Percentiles rank a stretch among this genome's conserved stretches.
phyloP scores from a whole-genome alignment of 2,329 filamentous ascomycete genomes.

The Xylaria hypoxylon region DNA sequence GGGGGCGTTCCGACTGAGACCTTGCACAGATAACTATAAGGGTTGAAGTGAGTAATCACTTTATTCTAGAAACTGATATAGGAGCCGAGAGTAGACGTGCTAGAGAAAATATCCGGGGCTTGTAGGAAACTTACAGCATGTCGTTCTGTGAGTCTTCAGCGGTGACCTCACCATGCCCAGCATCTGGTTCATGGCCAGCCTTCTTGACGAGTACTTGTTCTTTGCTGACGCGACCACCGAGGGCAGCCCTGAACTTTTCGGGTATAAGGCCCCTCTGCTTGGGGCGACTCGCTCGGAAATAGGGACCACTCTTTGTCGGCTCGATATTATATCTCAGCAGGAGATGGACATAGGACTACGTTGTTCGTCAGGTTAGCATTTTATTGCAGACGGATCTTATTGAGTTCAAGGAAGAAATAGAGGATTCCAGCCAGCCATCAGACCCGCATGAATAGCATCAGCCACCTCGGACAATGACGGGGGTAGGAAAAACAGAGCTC shows the following conservation, averaged over 20 bases:
- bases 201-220: conserved; percentile 63
- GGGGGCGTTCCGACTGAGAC: conserved; percentile 73
- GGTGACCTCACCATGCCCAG: conserved; percentile 61
- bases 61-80: not conserved
- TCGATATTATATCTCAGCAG: conserved; percentile 72
- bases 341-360: conserved; percentile 67
- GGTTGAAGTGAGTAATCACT: conserved; percentile 56
- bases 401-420: not conserved
- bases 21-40: conserved; percentile 70
- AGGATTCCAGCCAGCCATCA: not conserved
- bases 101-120: not conserved
- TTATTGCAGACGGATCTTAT: not conserved
- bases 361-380: not conserved
- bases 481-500: not conserved
- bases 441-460: not conserved
- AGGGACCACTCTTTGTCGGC: conserved; percentile 72
- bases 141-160: conserved; percentile 77
- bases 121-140: conserved; percentile 53
- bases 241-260: conserved; percentile 55
- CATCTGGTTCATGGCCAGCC: conserved; percentile 48
- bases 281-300: conserved; percentile 62
- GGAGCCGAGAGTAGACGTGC: not conserved
- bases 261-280: conserved; percentile 60
- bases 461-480: not conserved
- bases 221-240: conserved; percentile 62